These are phyloP conservation scores for Neofusicoccum kwambonambiense DNA, from an alignment of 2,329 filamentous ascomycete species.

Conservation along the genomic window DNA sequence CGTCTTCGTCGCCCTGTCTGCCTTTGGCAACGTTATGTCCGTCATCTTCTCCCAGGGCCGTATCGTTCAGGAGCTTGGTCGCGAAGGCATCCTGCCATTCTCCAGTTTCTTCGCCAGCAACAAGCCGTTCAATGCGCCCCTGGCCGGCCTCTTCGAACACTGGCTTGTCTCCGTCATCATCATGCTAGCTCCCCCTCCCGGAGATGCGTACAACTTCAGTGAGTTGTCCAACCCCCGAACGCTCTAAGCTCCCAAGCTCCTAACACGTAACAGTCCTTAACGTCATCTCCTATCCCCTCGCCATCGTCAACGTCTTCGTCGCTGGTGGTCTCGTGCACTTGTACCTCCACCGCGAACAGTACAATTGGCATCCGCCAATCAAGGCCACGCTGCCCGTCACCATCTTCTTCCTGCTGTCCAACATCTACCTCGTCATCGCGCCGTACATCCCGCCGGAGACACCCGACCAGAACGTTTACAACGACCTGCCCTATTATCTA, in stretches of 20 bases:
- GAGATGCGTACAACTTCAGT: constrained; percentile 66
- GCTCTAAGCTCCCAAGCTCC: background rate
- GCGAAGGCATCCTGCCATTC: constrained; percentile 65
- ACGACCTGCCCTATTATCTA: constrained; percentile 53
- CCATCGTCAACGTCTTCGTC: constrained; percentile 55
- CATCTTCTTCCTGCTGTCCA: constrained; percentile 53
- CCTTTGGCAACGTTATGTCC: constrained; percentile 65
- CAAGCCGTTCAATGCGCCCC: constrained; percentile 61
- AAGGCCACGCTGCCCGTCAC: constrained; percentile 51
- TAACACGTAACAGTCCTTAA: constrained; percentile 31
- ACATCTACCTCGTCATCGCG: constrained; percentile 53
- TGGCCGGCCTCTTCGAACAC: constrained; percentile 62
- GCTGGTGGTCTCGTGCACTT: constrained; percentile 50
- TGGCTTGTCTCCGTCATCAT: constrained; percentile 64
- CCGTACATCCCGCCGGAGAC: constrained; percentile 51
- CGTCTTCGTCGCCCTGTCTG: constrained; percentile 66
- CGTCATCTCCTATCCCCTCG: constrained; percentile 64
- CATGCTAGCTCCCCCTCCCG: constrained; percentile 65
- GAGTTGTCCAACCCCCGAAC: constrained; percentile 25
- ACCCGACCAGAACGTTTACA: constrained; percentile 50
- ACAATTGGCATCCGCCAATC: constrained; percentile 50
- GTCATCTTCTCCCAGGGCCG: constrained; percentile 69
- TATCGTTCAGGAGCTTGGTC: constrained; percentile 64
- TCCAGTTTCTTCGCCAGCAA: constrained; percentile 64
- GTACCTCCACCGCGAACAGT: constrained; percentile 43